Evolutionary conservation across 129 eudicot species (phyloP), one percentile per base, ranked within the genome.

Genomic region (Centrapalus pauciflorus): DNA sequence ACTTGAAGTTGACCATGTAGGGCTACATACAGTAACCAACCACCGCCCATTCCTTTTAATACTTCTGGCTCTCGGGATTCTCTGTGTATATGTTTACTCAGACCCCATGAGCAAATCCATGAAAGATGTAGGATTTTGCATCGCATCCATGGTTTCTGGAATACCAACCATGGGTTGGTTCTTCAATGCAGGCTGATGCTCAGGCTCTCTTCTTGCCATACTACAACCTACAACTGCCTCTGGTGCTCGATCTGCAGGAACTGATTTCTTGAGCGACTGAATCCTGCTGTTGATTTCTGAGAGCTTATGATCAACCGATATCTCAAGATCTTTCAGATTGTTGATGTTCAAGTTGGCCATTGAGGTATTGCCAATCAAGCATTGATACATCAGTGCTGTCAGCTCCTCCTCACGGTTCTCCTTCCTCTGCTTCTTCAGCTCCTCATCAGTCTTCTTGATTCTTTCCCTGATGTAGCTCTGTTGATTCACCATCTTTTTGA

Each of bases 401-500:
- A 69, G 55, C 41, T 69, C 52, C 55, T 23, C 19, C 41, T 55
- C 74, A 5, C 74, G 20, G 17, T 69, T 69, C 28, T 69, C 74
- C 65, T 69, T 69, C 29, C 14, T 34, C 38, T 69, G 62, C 54
- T 55, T 69, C 74, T 69, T 55, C 3, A 69, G 54, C 52, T 69
- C 65, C 29, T 69, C 74, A 38, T 40, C 21, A 4, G 74, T 63
- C 33, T 69, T 69, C 20, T 35, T 37, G 52, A 69, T 69, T 65
- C 74, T 55, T 38, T 55, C 65, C 27, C 55, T 26, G 40, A 69
- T 40, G 60, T 37, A 69, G 21, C 74, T 26, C 6, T 69, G 65
- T 55, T 69, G 75, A 35, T 58, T 70, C 65, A 70, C 67, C 75
- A 70, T 70, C 67, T 70, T 70, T 56, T 34, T 57, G 66, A 41